Evolutionary conservation across 2,329 filamentous ascomycete species (phyloP).

Genomic region (Endothia cerciana): DNA sequence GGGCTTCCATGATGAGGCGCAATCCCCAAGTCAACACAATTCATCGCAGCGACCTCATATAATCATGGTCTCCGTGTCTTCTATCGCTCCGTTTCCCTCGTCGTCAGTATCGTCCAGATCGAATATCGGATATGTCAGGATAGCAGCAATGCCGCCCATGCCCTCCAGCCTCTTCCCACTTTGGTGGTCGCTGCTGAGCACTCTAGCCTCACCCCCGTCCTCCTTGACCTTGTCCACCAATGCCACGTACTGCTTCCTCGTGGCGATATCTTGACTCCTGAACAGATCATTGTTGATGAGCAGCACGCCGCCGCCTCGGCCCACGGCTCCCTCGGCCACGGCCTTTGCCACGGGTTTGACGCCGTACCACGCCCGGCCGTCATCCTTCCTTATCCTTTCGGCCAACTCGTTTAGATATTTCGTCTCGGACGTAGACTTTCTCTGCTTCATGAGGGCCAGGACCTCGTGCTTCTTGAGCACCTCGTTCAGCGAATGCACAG

Average conservation of each 20-base stretch:
- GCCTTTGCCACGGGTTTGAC: constrained; percentile 79
- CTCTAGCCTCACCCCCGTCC: constrained; percentile 82
- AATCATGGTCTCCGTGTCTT: constrained; percentile 33
- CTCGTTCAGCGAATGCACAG: constrained; percentile 86
- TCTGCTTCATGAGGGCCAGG: constrained; percentile 76
- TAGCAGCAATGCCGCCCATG: constrained; percentile 84
- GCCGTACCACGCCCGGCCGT: constrained; percentile 90
- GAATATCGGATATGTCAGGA: constrained; percentile 84
- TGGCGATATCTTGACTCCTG: constrained; percentile 76
- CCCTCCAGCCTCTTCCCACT: constrained; percentile 85
- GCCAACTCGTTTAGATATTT: constrained; percentile 84
- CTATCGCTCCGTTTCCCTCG: constrained; percentile 40
- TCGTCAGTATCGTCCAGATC: constrained; percentile 76
- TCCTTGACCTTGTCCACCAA: constrained; percentile 88
- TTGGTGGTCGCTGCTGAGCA: constrained; percentile 94
- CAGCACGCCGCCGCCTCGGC: constrained; percentile 80
- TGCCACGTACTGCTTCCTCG: constrained; percentile 78
- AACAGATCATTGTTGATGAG: constrained; percentile 89
- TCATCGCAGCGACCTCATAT: constrained; percentile 32
- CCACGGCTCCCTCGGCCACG: constrained; percentile 85
- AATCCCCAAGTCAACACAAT: not conserved
- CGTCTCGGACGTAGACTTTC: constrained; percentile 85
- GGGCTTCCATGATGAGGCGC: not conserved
- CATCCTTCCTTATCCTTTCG: constrained; percentile 77
- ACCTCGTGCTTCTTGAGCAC: constrained; percentile 83